Base-by-base conservation (phyloP, 1,284 basidiomycete species). In the Vanrija pseudolonga region DNA sequence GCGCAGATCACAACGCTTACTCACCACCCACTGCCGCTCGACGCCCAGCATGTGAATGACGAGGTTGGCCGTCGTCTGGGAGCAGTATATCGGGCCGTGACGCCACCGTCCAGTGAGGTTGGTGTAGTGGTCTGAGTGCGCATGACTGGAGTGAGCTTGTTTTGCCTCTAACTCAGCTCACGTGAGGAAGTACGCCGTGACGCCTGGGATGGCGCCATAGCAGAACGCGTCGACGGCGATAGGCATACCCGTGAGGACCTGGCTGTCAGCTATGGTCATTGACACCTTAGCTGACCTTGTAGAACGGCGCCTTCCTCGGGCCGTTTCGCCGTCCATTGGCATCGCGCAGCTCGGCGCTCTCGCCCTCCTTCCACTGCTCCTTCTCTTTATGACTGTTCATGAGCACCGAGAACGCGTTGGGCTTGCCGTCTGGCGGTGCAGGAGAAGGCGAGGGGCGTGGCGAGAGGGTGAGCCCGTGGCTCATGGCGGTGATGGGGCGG, bases 201-300 rank as follows among this genome's bases (percentile, higher is more conserved):
- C 85, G 11, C 84, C 85, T 7, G 91, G 90, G 51, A 97, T 91
- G n/a, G 81, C 79, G 3, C 93, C 93, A 71, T 95, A 98, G 45
- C 88, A 84, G 73, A 98, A 98, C 1, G 92, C 93, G 67, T 98
- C 95, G 0, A 97, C 93, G 6, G 92, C 88, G 44, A 98, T 89
- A 1, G 94, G 92, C 93, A 98, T 97, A 3, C 96, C 95, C 61
- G 91, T 89, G 60, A 98, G 77, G n/a, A 82, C 76, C 72, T 80
- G 57, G 43, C 32, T n/a, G 37, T 45, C 26, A 43, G 42, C 50
- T 32, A 6, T 8, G 18, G 8, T 1, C 5, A 19, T 3, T n/a
- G n/a, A n/a, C n/a, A 6, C 1, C 15, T 5, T 2, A 71, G 55
- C 63, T 44, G 44, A 93, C 83, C 77, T 96, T 97, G 77, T 94